Base-by-base conservation (phyloP, 2,329 filamentous ascomycete species). In the Elsinoe batatas region DNA sequence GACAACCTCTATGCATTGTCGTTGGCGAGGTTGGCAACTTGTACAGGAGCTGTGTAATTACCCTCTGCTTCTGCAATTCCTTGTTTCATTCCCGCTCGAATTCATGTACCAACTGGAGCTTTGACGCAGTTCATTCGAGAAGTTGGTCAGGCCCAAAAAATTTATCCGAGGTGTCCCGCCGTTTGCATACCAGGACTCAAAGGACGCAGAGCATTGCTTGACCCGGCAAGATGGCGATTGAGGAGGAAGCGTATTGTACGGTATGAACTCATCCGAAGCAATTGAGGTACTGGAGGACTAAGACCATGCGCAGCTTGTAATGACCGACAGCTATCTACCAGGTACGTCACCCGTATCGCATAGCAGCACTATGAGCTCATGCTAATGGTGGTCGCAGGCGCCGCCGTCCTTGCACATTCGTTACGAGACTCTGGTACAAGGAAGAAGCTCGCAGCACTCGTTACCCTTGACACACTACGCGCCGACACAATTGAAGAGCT, bases 291-390 rank as follows among this genome's bases (percentile, higher is more conserved):
- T 4, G n/a, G 18, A 11, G 18, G 22, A 30, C 51, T 44, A 17
- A 51, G 17, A 61, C 20, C 56, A 37, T 18, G 33, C 61, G 65
- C 72, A 96, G 91, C 87, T 98, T 70, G 82, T 97, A 56, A 77
- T 95, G 74, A 95, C 82, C 74, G 91, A 98, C 74, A 81, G 81
- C 60, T 98, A 98, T 72, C 81, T 98, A 51, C 91, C 93, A 69
- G 91, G 91, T 94, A 77, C 65, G 73, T 70, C 42, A 50, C 37
- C 54, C 55, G 51, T 51, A 20, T 47, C 26, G 43, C 58, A 59
- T 57, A 8, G 44, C 30, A 26, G 7, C 22, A 54, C 10, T 15
- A 50, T 36, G 32, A 17, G 11, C n/a, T 57, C n/a, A 32, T n/a
- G 26, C 38, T 42, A 15, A 42, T 18, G 15, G 6, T 10, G 17